Evolutionary conservation across 2,329 filamentous ascomycete species (phyloP).

Genomic region (Diaporthe citrichinensis): DNA sequence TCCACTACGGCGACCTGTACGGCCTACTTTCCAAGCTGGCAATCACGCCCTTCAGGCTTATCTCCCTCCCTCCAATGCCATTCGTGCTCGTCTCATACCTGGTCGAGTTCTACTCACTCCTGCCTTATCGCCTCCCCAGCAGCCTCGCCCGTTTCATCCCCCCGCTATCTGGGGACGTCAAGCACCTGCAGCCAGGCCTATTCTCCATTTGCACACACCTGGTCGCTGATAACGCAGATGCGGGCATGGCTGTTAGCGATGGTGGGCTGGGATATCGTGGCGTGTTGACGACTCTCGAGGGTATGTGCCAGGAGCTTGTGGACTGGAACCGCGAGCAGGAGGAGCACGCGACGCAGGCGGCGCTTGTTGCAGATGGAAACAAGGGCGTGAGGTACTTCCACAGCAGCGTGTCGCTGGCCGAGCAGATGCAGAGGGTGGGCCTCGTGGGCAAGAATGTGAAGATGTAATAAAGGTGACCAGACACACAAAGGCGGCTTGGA

Average conservation of each 20-base stretch:
- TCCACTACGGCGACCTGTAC: slow-evolving; percentile 56
- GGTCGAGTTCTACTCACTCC: slow-evolving; percentile 54
- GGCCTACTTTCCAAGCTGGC: slow-evolving; percentile 51
- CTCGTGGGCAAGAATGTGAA: slow-evolving; percentile 23
- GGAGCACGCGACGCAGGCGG: slow-evolving; percentile 36
- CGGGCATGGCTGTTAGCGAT: slow-evolving; percentile 49
- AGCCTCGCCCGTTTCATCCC: slow-evolving; percentile 50
- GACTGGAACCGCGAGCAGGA: slow-evolving; percentile 59
- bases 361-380: background rate
- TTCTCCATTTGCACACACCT: slow-evolving; percentile 59
- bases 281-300: slow-evolving; percentile 56
- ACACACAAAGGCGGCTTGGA: too few species aligned
- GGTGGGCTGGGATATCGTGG: slow-evolving; percentile 58
- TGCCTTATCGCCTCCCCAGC: slow-evolving; percentile 48
- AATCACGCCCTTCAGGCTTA: slow-evolving; percentile 52
- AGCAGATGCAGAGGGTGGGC: slow-evolving; percentile 52
- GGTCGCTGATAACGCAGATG: slow-evolving; percentile 52
- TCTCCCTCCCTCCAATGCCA: slow-evolving; percentile 51
- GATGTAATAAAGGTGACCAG: slow-evolving; percentile 1
- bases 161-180: slow-evolving; percentile 50
- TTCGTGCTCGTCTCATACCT: slow-evolving; percentile 55
- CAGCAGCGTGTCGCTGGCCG: slow-evolving; percentile 55
- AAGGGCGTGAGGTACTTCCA: slow-evolving; percentile 49
- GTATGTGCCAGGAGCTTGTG: slow-evolving; percentile 56
- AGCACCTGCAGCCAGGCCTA: slow-evolving; percentile 55